A percentile compares a stretch with the other conserved stretches of the same genome.
Evolutionary conservation across 305 asterid species (phyloP).

Genomic region (Fraxinus angustifolia): DNA sequence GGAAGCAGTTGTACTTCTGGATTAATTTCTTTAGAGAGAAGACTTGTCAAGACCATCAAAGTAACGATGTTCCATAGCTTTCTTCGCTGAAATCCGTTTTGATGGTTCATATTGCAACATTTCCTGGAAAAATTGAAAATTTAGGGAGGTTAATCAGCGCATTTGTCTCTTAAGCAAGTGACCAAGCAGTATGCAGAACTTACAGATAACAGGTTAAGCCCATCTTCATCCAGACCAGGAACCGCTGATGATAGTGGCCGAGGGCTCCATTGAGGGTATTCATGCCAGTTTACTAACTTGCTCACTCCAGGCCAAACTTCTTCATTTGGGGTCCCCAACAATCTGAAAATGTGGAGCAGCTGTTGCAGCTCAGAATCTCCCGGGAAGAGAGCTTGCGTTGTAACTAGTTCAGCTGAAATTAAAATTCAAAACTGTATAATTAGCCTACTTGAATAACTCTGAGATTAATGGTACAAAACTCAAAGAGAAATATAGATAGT

Average conservation of each 20-base stretch:
- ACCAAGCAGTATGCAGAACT: slow-evolving; percentile 15
- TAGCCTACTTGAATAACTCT: neutral
- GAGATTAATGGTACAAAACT: neutral
- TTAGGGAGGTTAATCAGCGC: neutral
- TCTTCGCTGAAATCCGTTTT: slow-evolving; percentile 91
- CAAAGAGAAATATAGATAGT: neutral
- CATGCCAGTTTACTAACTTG: slow-evolving; percentile 93
- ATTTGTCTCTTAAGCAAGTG: neutral
- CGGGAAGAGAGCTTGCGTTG: slow-evolving; percentile 76
- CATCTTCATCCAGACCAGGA: slow-evolving; percentile 70
- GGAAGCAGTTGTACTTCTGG: slow-evolving; percentile 16
- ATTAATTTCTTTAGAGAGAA: slow-evolving; percentile 21
- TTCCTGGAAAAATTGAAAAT: slow-evolving; percentile 41
- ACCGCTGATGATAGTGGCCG: slow-evolving; percentile 69
- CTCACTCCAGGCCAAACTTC: slow-evolving; percentile 86
- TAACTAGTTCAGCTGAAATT: slow-evolving; percentile 79
- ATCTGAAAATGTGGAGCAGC: slow-evolving; percentile 92
- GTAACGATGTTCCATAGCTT: slow-evolving; percentile 92
- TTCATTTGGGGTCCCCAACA: slow-evolving; percentile 90
- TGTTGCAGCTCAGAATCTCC: slow-evolving; percentile 99
- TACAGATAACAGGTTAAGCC: slow-evolving; percentile 66
- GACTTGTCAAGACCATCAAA: slow-evolving; percentile 84
- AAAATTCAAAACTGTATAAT: neutral
- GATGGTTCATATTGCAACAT: slow-evolving; percentile 91
- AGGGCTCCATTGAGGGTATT: slow-evolving; percentile 92